A percentile compares a stretch with the other conserved stretches of the same genome.
phyloP scores from a whole-genome alignment of 2,329 filamentous ascomycete genomes.

The Cordyceps javanica region DNA sequence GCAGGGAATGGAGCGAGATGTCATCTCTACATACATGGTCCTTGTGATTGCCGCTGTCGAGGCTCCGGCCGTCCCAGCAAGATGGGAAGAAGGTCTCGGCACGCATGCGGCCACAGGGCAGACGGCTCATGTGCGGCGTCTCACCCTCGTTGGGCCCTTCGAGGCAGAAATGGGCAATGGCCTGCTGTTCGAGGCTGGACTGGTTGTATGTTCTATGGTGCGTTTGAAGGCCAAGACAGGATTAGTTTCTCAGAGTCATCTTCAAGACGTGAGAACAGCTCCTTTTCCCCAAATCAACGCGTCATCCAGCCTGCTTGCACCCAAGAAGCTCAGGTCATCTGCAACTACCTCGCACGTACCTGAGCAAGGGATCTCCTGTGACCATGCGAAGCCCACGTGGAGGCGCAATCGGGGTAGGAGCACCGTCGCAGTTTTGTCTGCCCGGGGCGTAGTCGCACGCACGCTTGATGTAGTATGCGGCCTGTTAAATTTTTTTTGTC shows the following conservation, averaged over 20 bases:
- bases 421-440: slow-evolving; percentile 18
- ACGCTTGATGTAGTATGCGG: slow-evolving; percentile 22
- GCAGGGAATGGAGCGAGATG: background rate
- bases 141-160: slow-evolving; percentile 33
- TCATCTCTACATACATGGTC: slow-evolving; percentile 38
- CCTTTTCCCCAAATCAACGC: background rate
- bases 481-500: slow-evolving; percentile 14
- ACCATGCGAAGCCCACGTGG: slow-evolving; percentile 61
- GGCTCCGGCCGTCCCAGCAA: slow-evolving; percentile 56
- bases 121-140: slow-evolving; percentile 43
- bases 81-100: slow-evolving; percentile 55
- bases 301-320: background rate
- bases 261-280: too few species aligned
- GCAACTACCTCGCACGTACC: slow-evolving; percentile 12
- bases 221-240: background rate
- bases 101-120: slow-evolving; percentile 46
- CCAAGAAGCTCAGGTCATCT: background rate
- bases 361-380: slow-evolving; percentile 50
- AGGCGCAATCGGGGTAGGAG: slow-evolving; percentile 43
- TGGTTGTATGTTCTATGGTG: slow-evolving; percentile 33
- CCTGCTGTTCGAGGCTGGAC: slow-evolving; percentile 39
- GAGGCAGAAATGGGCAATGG: slow-evolving; percentile 52
- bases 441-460: slow-evolving; percentile 23
- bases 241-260: background rate
- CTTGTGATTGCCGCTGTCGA: slow-evolving; percentile 49